These are phyloP conservation scores for Rhizopogon vinicolor DNA, from an alignment of 768 basidiomycete species.

Conservation along the genomic window DNA sequence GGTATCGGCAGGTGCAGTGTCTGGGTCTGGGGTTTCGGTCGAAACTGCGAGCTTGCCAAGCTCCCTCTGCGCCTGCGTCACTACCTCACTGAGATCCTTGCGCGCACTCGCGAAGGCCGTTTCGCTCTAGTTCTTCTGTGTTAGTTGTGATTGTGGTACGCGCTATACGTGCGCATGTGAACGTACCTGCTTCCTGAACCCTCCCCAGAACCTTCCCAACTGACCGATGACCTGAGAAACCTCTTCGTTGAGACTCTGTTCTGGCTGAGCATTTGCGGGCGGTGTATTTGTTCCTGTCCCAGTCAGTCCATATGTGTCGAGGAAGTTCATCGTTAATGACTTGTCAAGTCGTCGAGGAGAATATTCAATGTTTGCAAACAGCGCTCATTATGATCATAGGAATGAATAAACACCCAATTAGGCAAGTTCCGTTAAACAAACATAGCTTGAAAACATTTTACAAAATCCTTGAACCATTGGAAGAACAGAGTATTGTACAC, in stretches of 20 bases:
- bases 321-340: constrained; percentile 56
- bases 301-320: constrained; percentile 62
- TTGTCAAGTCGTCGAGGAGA: neutral
- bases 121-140: constrained; percentile 50
- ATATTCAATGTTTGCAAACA: neutral
- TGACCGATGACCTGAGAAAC: constrained; percentile 88
- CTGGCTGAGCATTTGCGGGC: constrained; percentile 35
- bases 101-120: constrained; percentile 61
- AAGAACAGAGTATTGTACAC: constrained; percentile 9
- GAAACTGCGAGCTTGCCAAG: constrained; percentile 50
- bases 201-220: constrained; percentile 84
- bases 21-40: constrained; percentile 15
- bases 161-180: neutral
- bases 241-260: constrained; percentile 74
- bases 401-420: constrained; percentile 4
- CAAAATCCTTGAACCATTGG: neutral
- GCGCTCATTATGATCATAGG: neutral
- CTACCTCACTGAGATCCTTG: constrained; percentile 69
- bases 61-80: constrained; percentile 77
- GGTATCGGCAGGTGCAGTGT: constrained; percentile 5
- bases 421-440: constrained; percentile 1
- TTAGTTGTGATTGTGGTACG: neutral
- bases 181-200: constrained; percentile 82
- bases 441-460: too few relatives aligned
- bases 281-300: constrained; percentile 42